Percentiles rank a stretch among this genome's conserved stretches.
Evolutionary conservation across 1,284 basidiomycete species (phyloP).

Genomic region (Austroboletus niveus): DNA sequence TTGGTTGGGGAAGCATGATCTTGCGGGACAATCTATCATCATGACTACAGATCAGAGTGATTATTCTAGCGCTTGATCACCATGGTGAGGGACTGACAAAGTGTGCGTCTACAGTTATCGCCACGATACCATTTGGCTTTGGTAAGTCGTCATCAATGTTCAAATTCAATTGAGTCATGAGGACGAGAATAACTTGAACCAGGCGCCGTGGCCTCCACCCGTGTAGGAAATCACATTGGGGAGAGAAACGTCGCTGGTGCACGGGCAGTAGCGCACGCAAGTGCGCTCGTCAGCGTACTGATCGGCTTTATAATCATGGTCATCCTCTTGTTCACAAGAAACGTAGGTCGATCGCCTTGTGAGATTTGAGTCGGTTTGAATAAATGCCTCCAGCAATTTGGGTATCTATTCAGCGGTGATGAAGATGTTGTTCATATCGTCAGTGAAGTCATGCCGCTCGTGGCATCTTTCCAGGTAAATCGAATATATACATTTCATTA

Average conservation of each 20-base stretch:
- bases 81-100: conserved; percentile 7
- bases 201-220: conserved; percentile 70
- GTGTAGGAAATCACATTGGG: conserved; percentile 74
- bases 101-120: conserved; percentile 21
- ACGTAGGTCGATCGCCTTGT: conserved; percentile 38
- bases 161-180: neutral
- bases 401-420: conserved; percentile 71
- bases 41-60: conserved; percentile 81
- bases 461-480: conserved; percentile 73
- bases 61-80: conserved; percentile 3
- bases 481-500: neutral
- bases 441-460: conserved; percentile 71
- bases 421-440: conserved; percentile 59
- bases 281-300: conserved; percentile 61
- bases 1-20: conserved; percentile 57
- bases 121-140: conserved; percentile 29
- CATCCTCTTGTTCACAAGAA: conserved; percentile 52
- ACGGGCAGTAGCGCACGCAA: conserved; percentile 58
- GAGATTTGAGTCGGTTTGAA: conserved; percentile 1
- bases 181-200: neutral
- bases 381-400: conserved; percentile 39
- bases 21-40: conserved; percentile 75
- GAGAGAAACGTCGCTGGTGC: conserved; percentile 52
- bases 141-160: conserved; percentile 13
- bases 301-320: conserved; percentile 59